Evolutionary conservation across 2,329 filamentous ascomycete species (phyloP).

Genomic region (Balansia obtecta): DNA sequence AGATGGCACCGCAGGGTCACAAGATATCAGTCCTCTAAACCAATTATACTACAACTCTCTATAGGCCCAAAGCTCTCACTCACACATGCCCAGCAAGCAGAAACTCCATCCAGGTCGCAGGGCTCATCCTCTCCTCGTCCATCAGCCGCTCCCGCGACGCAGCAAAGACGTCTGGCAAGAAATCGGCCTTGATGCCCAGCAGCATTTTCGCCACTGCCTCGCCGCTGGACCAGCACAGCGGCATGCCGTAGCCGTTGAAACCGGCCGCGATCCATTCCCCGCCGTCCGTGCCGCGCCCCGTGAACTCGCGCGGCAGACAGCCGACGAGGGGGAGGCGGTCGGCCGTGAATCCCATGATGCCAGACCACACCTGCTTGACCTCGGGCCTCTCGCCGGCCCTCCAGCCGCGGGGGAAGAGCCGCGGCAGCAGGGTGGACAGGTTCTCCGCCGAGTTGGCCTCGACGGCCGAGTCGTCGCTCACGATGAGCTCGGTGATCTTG

Average conservation of each 20-base stretch:
- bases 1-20: too few relatives aligned
- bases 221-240: slow-evolving; percentile 35
- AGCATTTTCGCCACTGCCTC: slow-evolving; percentile 21
- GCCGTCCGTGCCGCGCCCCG: slow-evolving; percentile 7
- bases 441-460: slow-evolving; percentile 20
- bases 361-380: slow-evolving; percentile 33
- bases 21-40: too few relatives aligned
- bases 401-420: slow-evolving; percentile 23
- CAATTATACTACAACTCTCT: too few relatives aligned
- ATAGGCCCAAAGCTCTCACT: too few relatives aligned
- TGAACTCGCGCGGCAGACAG: slow-evolving; percentile 19
- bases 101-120: not conserved
- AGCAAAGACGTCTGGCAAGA: slow-evolving; percentile 11
- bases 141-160: slow-evolving; percentile 8
- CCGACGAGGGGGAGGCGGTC: slow-evolving; percentile 37
- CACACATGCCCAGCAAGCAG: not conserved
- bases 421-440: slow-evolving; percentile 25
- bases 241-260: slow-evolving; percentile 37
- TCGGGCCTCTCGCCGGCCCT: slow-evolving; percentile 11
- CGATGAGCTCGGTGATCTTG: slow-evolving; percentile 23
- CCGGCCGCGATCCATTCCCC: slow-evolving; percentile 37
- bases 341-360: slow-evolving; percentile 30
- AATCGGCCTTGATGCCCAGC: slow-evolving; percentile 12
- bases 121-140: not conserved
- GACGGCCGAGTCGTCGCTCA: slow-evolving; percentile 29